These are phyloP conservation scores for Cyclocybe aegerita DNA, from an alignment of 768 basidiomycete species.

Conservation along the genomic window DNA sequence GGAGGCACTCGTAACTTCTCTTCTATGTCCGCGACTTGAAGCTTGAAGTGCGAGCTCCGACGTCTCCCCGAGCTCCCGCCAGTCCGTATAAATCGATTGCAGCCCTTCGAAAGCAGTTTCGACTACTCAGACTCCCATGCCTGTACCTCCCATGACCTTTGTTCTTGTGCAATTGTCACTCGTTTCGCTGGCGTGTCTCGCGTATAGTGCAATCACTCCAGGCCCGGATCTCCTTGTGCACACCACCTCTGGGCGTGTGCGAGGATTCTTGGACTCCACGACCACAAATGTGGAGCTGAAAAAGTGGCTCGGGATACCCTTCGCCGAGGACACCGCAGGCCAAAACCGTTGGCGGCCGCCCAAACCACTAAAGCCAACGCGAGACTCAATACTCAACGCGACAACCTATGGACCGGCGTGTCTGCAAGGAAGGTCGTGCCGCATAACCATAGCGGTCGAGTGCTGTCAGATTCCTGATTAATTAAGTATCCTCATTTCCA, in stretches of 20 bases:
- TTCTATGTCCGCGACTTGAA: too few relatives aligned
- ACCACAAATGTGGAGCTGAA: constrained; percentile 20
- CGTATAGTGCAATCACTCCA: background rate
- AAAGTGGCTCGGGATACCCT: constrained; percentile 32
- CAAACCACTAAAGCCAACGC: constrained; percentile 13
- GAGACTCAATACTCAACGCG: constrained; percentile 22
- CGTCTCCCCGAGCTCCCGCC: constrained; percentile 6
- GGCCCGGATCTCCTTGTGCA: constrained; percentile 1
- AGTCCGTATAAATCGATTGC: background rate
- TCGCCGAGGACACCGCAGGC: constrained; percentile 28
- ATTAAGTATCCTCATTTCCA: constrained; percentile 5
- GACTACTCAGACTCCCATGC: background rate
- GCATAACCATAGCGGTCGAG: too few relatives aligned
- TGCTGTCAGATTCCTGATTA: background rate
- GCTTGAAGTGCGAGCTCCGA: background rate
- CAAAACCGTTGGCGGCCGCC: constrained; percentile 30
- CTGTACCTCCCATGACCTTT: background rate
- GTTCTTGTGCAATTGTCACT: background rate
- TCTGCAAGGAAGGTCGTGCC: constrained; percentile 28
- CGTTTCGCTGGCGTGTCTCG: background rate
- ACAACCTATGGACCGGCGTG: constrained; percentile 31
- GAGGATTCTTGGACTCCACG: constrained; percentile 23
- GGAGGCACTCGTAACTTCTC: too few relatives aligned
- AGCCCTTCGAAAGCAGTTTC: background rate
- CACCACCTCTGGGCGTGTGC: constrained; percentile 26